phyloP scores from a whole-genome alignment of 2,329 filamentous ascomycete species.

The Arthrobotrys entomopaga region DNA sequence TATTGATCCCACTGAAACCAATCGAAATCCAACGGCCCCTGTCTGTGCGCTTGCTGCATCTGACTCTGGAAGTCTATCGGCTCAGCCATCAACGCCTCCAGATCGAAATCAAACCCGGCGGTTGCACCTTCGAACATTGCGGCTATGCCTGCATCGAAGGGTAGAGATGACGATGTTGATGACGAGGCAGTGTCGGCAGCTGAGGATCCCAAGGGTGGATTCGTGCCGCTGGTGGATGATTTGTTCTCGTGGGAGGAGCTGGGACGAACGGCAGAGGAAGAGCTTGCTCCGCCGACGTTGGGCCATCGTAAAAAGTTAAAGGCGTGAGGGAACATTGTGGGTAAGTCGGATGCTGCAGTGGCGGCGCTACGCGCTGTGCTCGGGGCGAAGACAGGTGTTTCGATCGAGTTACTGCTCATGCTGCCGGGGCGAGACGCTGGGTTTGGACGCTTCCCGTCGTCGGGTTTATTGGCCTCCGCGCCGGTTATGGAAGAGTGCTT shows the following conservation, averaged over 20 bases:
- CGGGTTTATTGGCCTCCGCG: slow-evolving; percentile 26
- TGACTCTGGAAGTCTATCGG: slow-evolving; percentile 58
- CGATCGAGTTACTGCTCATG: slow-evolving; percentile 13
- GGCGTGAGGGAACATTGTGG: slow-evolving; percentile 46
- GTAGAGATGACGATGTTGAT: slow-evolving; percentile 14
- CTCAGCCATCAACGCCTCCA: slow-evolving; percentile 57
- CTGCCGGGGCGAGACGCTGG: slow-evolving; percentile 38
- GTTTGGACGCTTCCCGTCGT: slow-evolving; percentile 51
- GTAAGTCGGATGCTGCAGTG: slow-evolving; percentile 20
- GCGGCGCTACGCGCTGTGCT: not conserved
- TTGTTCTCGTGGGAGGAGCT: slow-evolving; percentile 46
- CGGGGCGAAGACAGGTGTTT: slow-evolving; percentile 10
- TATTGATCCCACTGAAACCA: slow-evolving; percentile 59
- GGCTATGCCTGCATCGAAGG: slow-evolving; percentile 29
- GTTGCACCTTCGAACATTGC: slow-evolving; percentile 44
- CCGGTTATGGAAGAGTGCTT: slow-evolving; percentile 48
- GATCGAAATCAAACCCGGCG: slow-evolving; percentile 56
- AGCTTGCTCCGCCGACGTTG: slow-evolving; percentile 32
- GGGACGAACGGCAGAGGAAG: slow-evolving; percentile 24
- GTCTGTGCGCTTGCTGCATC: slow-evolving; percentile 57
- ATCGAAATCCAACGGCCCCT: slow-evolving; percentile 59
- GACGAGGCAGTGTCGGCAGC: slow-evolving; percentile 26
- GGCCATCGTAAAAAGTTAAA: slow-evolving; percentile 54
- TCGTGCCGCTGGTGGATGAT: slow-evolving; percentile 6
- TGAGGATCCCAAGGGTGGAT: slow-evolving; percentile 16